A percentile compares a stretch with the other conserved stretches of the same genome.
Conservation (phyloP, 768 basidiomycete species). For the Piloderma croceum region DNA sequence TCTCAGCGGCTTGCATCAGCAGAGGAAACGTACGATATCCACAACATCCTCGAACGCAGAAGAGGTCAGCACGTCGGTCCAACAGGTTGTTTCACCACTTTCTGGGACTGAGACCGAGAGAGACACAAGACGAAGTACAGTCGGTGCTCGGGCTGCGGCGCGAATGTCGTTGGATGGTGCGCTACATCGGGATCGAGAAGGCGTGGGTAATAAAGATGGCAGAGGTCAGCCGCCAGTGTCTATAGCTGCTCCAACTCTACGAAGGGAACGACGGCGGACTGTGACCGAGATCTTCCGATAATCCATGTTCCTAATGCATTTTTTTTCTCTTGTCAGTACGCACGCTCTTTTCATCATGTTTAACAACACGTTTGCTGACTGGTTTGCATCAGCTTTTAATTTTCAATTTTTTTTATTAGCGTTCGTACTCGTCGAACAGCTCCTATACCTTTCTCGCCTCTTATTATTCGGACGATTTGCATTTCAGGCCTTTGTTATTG, state of each 20-base stretch:
- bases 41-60: no score
- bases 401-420: constrained; percentile 10
- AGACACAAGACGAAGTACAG: constrained; percentile 35
- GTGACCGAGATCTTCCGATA: constrained; percentile 38
- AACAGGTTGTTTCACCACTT: constrained; percentile 16
- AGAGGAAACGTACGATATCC: constrained; percentile 30
- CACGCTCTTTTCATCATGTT: not conserved
- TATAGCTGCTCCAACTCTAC: constrained; percentile 23
- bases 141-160: constrained; percentile 32
- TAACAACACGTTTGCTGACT: not conserved
- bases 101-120: constrained; percentile 47
- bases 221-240: no score
- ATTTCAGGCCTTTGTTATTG: constrained; percentile 5
- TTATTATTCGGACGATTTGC: constrained; percentile 4
- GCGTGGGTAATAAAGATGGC: constrained; percentile 28
- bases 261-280: constrained; percentile 42
- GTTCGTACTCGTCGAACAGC: constrained; percentile 7
- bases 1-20: constrained; percentile 51
- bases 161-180: constrained; percentile 43
- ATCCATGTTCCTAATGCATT: constrained; percentile 2
- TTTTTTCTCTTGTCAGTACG: constrained; percentile 3
- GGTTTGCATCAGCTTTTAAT: constrained; percentile 3
- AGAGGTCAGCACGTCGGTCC: constrained; percentile 1
- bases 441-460: constrained; percentile 1
- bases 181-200: constrained; percentile 21